Conservation (phyloP, 768 basidiomycete species). For the Chiua virens region DNA sequence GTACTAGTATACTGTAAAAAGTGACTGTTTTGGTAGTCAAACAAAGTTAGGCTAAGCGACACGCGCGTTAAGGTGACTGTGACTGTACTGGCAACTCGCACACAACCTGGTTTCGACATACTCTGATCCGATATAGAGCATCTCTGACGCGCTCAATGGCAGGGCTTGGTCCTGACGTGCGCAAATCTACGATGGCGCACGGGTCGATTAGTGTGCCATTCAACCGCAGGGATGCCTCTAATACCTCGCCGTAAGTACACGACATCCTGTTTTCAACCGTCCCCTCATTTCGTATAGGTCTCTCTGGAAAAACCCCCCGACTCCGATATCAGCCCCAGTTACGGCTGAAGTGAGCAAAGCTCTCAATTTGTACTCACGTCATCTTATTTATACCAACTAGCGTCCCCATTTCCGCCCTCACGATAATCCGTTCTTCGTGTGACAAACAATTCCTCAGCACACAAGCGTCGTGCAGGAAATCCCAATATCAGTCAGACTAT, state of each 20-base stretch:
- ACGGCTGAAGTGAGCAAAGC: constrained; percentile 12
- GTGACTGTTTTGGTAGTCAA: too few relatives aligned
- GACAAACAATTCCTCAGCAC: background rate
- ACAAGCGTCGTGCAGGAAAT: constrained; percentile 15
- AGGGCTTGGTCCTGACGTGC: constrained; percentile 10
- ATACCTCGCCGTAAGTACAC: constrained; percentile 16
- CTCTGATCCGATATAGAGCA: constrained; percentile 13
- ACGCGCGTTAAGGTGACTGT: background rate
- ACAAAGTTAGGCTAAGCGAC: too few relatives aligned
- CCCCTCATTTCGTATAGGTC: constrained; percentile 6
- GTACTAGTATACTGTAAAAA: too few relatives aligned
- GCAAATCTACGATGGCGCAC: constrained; percentile 9
- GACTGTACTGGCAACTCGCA: background rate
- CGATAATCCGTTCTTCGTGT: constrained; percentile 12
- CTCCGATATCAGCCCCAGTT: constrained; percentile 20
- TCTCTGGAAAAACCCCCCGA: constrained; percentile 22
- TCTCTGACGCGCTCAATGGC: constrained; percentile 9
- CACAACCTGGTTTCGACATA: background rate
- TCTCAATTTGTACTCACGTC: background rate
- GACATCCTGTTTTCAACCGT: background rate
- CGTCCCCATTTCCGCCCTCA: constrained; percentile 3
- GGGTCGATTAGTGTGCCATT: constrained; percentile 9
- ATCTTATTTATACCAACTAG: constrained; percentile 12
- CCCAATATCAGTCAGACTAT: constrained; percentile 23
- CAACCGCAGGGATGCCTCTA: constrained; percentile 34